Base-by-base conservation (phyloP, 768 basidiomycete species). In the Naematelia encephala region DNA sequence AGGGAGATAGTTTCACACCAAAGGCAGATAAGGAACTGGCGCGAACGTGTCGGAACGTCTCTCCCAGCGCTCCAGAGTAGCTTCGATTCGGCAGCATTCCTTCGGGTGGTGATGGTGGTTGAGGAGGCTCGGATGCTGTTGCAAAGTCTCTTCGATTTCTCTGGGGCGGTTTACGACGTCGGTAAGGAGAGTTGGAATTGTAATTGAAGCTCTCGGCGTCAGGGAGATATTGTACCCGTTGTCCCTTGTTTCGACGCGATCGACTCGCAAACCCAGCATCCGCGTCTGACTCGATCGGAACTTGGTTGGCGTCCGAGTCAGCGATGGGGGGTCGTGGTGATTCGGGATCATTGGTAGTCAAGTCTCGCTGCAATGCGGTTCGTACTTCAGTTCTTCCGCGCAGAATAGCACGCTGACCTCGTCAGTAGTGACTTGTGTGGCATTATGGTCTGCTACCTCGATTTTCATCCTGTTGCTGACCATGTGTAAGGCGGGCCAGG, bases 401-500 rank as follows among this genome's bases (percentile, higher is more conserved):
- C 42, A 86, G 80, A 49, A 96, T 89, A 66, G 91, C 86, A 55
- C 85, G 86, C 77, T 96, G 87, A 90, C 25, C 8, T 4, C 0
- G 39, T 69, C 54, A 70, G 69, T 52, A 1, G 26, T 5, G 3
- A 27, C 10, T 27, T 13, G 23, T 49, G 25, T n/a, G 10, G 11
- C 5, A 19, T 13, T 12, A 30, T 14, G 22, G 12, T 50, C 19
- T 16, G 70, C 58, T 42, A 76, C 75, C 68, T 77, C 76, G 19
- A 77, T 70, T 5, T 63, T 68, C 64, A 85, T 82, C n/a, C 94
- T 83, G 74, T 98, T 97, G 72, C 87, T 85, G 59, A 97, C 89
- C 84, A 98, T 97, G 67, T 80, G 57, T 63, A 94, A 89, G 80
- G 94, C 97, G 0, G 96, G 94, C 91, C 91, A 99, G n/a, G 96